Conservation (phyloP, 225 moss, liverwort and hornwort genomes). For the Asterella californica region DNA sequence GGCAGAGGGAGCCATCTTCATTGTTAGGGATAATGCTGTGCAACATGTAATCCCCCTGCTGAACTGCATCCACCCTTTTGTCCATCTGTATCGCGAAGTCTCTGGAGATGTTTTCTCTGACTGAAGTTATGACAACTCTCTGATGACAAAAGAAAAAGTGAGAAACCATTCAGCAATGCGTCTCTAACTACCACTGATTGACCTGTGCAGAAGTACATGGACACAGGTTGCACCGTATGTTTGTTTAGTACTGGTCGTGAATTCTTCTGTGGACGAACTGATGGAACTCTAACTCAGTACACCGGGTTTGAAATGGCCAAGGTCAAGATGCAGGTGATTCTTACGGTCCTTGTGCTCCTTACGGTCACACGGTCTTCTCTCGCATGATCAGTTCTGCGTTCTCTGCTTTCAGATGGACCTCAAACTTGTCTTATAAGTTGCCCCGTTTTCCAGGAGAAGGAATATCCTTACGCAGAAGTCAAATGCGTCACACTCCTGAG, state of each 20-base stretch:
- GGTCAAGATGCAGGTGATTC: constrained; percentile 46
- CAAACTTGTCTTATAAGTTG: not conserved
- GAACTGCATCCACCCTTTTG: not conserved
- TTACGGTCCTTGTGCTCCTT: not conserved
- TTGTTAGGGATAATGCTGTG: constrained; percentile 51
- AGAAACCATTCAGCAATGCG: not conserved
- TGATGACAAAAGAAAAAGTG: not conserved
- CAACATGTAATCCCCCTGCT: constrained; percentile 40
- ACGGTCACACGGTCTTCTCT: not conserved
- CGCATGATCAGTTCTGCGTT: not conserved
- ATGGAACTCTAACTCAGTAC: constrained; percentile 48
- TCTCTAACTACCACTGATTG: not conserved
- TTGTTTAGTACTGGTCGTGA: constrained; percentile 47
- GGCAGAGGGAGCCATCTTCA: constrained; percentile 49
- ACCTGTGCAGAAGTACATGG: constrained; percentile 39
- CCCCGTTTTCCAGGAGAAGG: constrained; percentile 35
- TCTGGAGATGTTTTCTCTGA: not conserved
- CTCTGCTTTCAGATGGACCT: not conserved
- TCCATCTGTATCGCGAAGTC: not conserved
- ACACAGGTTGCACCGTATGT: constrained; percentile 47
- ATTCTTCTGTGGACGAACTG: constrained; percentile 49
- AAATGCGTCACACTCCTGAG: constrained; percentile 39
- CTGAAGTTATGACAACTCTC: not conserved
- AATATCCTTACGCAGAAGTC: constrained; percentile 42
- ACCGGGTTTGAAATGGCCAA: constrained; percentile 63